Percentiles rank a stretch among this genome's conserved stretches.
phyloP scores from a whole-genome alignment of 2,329 filamentous ascomycete genomes.

The Fusarium sp. region DNA sequence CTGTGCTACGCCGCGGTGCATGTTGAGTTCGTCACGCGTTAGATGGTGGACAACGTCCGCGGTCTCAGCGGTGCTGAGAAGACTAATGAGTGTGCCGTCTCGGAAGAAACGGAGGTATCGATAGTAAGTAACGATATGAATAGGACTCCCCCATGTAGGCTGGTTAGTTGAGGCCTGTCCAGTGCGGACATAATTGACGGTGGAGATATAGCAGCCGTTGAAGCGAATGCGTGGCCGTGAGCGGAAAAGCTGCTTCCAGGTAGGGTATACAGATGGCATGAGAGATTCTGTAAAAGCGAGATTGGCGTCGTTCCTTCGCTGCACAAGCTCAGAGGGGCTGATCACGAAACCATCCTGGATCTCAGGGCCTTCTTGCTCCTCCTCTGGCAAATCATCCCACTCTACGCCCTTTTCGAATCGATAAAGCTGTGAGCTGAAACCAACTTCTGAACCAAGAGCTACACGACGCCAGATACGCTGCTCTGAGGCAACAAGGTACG shows the following conservation, averaged over 20 bases:
- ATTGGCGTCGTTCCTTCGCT: slow-evolving; percentile 48
- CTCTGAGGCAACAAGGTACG: slow-evolving; percentile 85
- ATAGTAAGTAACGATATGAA: slow-evolving; percentile 98
- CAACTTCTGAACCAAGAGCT: slow-evolving; percentile 76
- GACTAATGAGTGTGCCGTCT: slow-evolving; percentile 83
- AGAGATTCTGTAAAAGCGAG: slow-evolving; percentile 55
- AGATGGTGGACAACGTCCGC: slow-evolving; percentile 88
- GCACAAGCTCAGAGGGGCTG: slow-evolving; percentile 52
- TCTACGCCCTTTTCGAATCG: slow-evolving; percentile 72
- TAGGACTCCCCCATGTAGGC: slow-evolving; percentile 81
- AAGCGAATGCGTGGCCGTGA: slow-evolving; percentile 87
- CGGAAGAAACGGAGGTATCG: slow-evolving; percentile 96
- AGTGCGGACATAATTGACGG: slow-evolving; percentile 91
- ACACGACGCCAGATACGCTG: slow-evolving; percentile 87
- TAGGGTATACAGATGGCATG: slow-evolving; percentile 57
- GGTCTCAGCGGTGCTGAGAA: slow-evolving; percentile 85
- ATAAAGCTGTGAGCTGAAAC: slow-evolving; percentile 87
- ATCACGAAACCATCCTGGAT: slow-evolving; percentile 48
- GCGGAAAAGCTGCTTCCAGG: slow-evolving; percentile 80
- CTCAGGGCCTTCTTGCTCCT: slow-evolving; percentile 47
- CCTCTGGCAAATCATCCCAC: slow-evolving; percentile 61
- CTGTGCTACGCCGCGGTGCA: slow-evolving; percentile 52
- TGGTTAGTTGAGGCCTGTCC: slow-evolving; percentile 78
- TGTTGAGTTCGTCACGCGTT: slow-evolving; percentile 73
- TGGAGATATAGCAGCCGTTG: slow-evolving; percentile 96